Conservation (phyloP, 441 rosid species). For the Melastoma candidum region DNA sequence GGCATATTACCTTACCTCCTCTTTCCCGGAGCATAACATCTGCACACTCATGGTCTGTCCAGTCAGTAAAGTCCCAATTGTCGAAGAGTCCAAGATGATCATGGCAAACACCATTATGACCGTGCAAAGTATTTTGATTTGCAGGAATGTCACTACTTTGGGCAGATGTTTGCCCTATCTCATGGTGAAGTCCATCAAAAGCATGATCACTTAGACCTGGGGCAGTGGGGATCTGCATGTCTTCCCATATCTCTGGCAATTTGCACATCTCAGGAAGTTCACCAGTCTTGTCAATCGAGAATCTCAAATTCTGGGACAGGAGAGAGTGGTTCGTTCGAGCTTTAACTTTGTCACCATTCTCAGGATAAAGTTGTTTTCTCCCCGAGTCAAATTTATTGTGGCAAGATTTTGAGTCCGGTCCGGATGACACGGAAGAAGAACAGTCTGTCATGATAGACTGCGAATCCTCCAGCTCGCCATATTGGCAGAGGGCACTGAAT, state of each 20-base stretch:
- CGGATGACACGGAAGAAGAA: slow-evolving; percentile 85
- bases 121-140: too few species aligned
- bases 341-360: slow-evolving; percentile 25
- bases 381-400: slow-evolving; percentile 32
- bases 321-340: slow-evolving; percentile 28
- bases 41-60: slow-evolving; percentile 23
- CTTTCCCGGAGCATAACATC: slow-evolving; percentile 30
- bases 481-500: slow-evolving; percentile 64
- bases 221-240: slow-evolving; percentile 24
- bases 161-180: too few species aligned
- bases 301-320: slow-evolving; percentile 29
- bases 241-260: slow-evolving; percentile 3
- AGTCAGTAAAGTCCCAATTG: slow-evolving; percentile 17
- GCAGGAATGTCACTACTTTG: too few species aligned
- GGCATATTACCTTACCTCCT: slow-evolving; percentile 51
- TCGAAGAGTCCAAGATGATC: neutral
- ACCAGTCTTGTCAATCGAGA: slow-evolving; percentile 24
- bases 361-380: slow-evolving; percentile 29
- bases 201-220: slow-evolving; percentile 22
- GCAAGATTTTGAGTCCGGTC: slow-evolving; percentile 53
- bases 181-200: too few species aligned
- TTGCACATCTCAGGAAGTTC: slow-evolving; percentile 30
- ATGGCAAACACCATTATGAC: too few species aligned
- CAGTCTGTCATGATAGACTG: slow-evolving; percentile 88
- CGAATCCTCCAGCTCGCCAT: slow-evolving; percentile 87